Base-by-base conservation (phyloP, 257 asterid species). In the Scutellaria galericulata region DNA sequence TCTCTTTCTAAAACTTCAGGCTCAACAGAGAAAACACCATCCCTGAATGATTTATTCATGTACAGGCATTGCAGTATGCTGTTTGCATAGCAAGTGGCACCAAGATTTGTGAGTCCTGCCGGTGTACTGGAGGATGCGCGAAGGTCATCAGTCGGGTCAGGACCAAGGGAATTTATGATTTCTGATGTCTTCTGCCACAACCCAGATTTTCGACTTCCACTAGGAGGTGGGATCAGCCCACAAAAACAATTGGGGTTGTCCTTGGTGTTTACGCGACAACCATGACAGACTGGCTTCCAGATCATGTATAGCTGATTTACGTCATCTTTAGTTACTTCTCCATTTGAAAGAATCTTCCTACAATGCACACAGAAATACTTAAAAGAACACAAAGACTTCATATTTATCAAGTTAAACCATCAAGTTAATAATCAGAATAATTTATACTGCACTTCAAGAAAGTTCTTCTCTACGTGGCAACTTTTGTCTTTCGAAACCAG, bases 71-170 rank as follows among this genome's bases (percentile, higher is more conserved):
- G 99, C 68, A 94, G 86, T 63, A 94, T 94, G 84, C 99, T 94
- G 80, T 94, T 94, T 48, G 99, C 99, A 82, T 94, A 94, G 88
- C 99, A 94, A 73, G 99, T 94, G 6, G 99, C 99, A 42, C 99
- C 99, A 66, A 94, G 88, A 85, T 94, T 94, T 64, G 97, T 94
- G 73, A 94, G 96, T 42, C 99, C 99, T 37, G 99, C 98, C 8
- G 99, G 99, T 56, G 93, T 85, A 44, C 76, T 69, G 8, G 87
- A 81, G 58, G 96, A 91, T 40, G 84, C 85, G 37, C 99, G 99
- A 52, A 86, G 85, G 81, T 91, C 92, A 71, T 44, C 67, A 6
- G 87, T 82, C 5, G 97, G 98, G 74, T 94, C 97, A 9, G 91
- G 85, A 75, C 99, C 99, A 71, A 94, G 83, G 52, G 95, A 78